Evolutionary conservation across 2,329 filamentous ascomycete species (phyloP).

Genomic region (Colletotrichum filicis): DNA sequence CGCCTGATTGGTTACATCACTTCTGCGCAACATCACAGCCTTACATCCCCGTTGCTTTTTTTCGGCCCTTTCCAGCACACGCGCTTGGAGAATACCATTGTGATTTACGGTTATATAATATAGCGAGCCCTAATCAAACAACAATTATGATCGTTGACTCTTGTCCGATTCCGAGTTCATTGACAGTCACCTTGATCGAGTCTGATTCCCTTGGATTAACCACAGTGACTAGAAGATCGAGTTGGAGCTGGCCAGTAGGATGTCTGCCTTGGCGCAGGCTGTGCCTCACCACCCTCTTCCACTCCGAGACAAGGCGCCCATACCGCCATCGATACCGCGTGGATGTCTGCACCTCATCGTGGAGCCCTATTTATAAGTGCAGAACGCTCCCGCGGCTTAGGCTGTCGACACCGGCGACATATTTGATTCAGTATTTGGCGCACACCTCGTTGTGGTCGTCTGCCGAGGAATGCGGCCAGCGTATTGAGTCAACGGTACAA

Average conservation of each 20-base stretch:
- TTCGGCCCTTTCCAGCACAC: neutral
- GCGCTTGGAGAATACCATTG: constrained; percentile 29
- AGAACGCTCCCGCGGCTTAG: constrained; percentile 2
- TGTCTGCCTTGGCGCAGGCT: neutral
- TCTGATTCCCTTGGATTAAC: neutral
- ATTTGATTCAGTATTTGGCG: neutral
- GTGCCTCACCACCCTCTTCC: neutral
- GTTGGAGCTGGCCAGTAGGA: neutral
- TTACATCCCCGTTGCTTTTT: constrained; percentile 5
- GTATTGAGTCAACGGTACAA: neutral
- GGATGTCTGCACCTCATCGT: neutral
- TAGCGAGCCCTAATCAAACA: constrained; percentile 14
- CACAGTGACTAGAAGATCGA: neutral
- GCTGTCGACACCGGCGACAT: neutral
- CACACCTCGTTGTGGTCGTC: neutral
- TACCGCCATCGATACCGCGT: constrained; percentile 2
- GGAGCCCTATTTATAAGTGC: constrained; percentile 20
- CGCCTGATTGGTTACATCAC: constrained; percentile 9
- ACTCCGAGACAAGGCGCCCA: constrained; percentile 10
- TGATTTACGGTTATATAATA: constrained; percentile 14
- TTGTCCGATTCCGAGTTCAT: neutral
- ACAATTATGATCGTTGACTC: neutral
- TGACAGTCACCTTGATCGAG: neutral
- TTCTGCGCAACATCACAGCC: constrained; percentile 11
- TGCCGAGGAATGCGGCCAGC: neutral